Evolutionary conservation across 2,329 filamentous ascomycete species (phyloP).

Genomic region (Fusarium sulawesiense): DNA sequence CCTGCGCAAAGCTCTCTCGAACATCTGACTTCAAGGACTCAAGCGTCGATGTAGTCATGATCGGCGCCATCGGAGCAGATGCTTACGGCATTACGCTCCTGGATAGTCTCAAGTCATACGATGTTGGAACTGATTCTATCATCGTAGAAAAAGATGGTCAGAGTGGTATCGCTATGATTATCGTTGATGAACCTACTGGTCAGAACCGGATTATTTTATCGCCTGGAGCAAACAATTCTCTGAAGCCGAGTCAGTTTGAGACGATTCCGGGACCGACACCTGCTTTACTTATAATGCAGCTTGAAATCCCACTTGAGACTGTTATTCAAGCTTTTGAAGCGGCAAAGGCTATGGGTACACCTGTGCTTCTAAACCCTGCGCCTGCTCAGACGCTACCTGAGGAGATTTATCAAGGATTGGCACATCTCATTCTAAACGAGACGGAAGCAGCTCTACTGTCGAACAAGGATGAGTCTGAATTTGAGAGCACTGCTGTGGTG

Average conservation of each 20-base stretch:
- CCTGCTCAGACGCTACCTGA: constrained; percentile 76
- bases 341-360: constrained; percentile 60
- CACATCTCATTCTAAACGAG: constrained; percentile 89
- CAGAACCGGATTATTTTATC: constrained; percentile 82
- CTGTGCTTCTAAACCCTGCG: constrained; percentile 86
- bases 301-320: constrained; percentile 76
- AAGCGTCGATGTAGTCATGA: constrained; percentile 69
- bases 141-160: constrained; percentile 53
- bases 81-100: constrained; percentile 71
- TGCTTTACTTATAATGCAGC: constrained; percentile 77
- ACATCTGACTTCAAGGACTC: constrained; percentile 52
- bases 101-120: constrained; percentile 67
- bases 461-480: constrained; percentile 60
- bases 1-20: constrained; percentile 83
- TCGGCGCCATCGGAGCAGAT: constrained; percentile 79
- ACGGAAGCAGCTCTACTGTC: constrained; percentile 84
- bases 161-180: constrained; percentile 75
- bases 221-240: constrained; percentile 74
- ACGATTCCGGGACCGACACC: constrained; percentile 55
- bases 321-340: constrained; percentile 70
- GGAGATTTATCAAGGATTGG: constrained; percentile 73
- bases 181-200: constrained; percentile 78
- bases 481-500: constrained; percentile 60
- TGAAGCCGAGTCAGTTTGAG: constrained; percentile 53
- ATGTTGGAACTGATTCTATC: constrained; percentile 70